Percentiles rank a stretch among this genome's conserved stretches.
These are phyloP conservation scores for Eucalyptus polybractea DNA, from an alignment of 345 rosid species.

Conservation along the genomic window DNA sequence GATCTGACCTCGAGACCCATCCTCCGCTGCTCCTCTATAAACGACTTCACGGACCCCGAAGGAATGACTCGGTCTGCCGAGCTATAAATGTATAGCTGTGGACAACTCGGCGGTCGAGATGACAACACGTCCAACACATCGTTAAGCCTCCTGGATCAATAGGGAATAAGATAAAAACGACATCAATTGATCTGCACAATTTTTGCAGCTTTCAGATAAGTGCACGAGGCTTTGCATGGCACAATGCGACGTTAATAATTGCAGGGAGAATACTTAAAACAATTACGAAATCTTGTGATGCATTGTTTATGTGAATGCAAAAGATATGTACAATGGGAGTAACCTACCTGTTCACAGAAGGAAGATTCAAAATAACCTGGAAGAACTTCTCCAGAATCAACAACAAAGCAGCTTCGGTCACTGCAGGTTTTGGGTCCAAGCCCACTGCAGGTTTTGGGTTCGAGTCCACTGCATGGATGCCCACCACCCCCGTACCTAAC, in stretches of 20 bases:
- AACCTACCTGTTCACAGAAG: conserved; percentile 63
- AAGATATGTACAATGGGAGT: background rate
- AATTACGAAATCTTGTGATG: background rate
- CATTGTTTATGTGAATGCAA: background rate
- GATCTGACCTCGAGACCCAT: conserved; percentile 74
- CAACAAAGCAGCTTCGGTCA: conserved; percentile 71
- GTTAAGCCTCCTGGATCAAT: conserved; percentile 62
- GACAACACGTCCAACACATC: conserved; percentile 54
- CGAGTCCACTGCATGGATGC: background rate
- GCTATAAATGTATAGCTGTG: conserved; percentile 94
- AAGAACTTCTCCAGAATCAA: conserved; percentile 79
- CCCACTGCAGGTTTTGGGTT: conserved; percentile 51
- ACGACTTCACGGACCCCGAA: conserved; percentile 62
- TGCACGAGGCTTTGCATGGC: background rate
- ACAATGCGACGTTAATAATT: background rate
- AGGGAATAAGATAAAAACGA: background rate
- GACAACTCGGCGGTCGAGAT: conserved; percentile 76
- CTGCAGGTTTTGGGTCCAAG: conserved; percentile 53
- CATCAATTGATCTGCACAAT: background rate
- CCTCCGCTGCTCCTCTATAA: conserved; percentile 67
- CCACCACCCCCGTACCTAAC: background rate
- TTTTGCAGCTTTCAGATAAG: background rate
- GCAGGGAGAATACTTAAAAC: background rate
- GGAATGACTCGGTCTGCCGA: conserved; percentile 95
- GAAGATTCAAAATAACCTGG: conserved; percentile 63